Evolutionary conservation across 371 early-diverging fungal species (phyloP).

Genomic region (Mortierella sp.): DNA sequence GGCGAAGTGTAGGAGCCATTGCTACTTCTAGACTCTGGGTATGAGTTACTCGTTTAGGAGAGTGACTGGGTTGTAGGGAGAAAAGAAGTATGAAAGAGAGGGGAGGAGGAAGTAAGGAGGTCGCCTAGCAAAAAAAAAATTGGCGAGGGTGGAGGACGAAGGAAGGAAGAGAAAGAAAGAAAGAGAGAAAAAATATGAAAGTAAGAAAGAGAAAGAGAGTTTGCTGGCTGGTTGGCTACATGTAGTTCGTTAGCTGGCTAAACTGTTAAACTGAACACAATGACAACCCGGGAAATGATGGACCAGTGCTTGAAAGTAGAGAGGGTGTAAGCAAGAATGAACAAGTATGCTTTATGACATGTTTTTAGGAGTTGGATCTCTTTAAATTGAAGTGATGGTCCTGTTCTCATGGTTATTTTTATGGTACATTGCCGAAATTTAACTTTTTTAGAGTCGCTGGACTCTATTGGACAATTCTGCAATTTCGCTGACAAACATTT

Average conservation of each 20-base stretch:
- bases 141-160: conserved; percentile 12
- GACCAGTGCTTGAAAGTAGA: neutral
- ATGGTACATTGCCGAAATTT: neutral
- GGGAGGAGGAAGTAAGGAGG: conserved; percentile 8
- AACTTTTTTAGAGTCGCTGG: neutral
- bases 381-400: no score
- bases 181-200: neutral
- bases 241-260: no score
- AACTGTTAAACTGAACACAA: no score
- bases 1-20: conserved; percentile 48
- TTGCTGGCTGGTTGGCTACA: neutral
- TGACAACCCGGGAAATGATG: no score
- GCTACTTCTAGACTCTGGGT: neutral
- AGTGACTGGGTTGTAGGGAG: conserved; percentile 11
- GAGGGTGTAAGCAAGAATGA: neutral
- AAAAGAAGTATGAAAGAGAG: conserved; percentile 7
- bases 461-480: neutral
- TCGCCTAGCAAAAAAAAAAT: conserved; percentile 3
- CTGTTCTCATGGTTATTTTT: no score
- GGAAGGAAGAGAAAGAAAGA: neutral
- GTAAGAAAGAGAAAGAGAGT: neutral
- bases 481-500: conserved; percentile 20
- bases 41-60: neutral
- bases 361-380: no score
- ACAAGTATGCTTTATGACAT: neutral